These are phyloP conservation scores for Corchorus olitorius DNA, from an alignment of 345 rosid species.

Conservation along the genomic window DNA sequence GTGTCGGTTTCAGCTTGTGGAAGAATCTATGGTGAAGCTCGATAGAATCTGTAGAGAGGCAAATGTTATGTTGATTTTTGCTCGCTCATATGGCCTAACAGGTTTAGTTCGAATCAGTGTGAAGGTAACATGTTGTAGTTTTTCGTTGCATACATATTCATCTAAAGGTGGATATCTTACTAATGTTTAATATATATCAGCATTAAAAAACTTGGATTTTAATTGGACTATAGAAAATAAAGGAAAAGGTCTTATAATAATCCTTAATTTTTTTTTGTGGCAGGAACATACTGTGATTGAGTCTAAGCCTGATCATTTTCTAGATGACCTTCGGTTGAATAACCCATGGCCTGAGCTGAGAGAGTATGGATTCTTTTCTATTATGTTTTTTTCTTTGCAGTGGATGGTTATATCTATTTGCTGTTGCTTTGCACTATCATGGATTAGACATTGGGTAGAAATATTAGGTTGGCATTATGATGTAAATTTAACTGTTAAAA, in stretches of 20 bases:
- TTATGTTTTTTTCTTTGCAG: neutral
- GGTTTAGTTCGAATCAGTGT: slow-evolving; percentile 88
- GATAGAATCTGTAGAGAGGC: slow-evolving; percentile 86
- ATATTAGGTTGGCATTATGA: too few species aligned
- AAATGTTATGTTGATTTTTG: slow-evolving; percentile 83
- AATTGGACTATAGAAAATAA: neutral
- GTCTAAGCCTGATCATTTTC: slow-evolving; percentile 97
- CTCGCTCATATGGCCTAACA: slow-evolving; percentile 93
- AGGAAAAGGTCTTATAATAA: neutral
- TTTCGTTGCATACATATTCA: neutral
- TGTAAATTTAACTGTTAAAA: neutral
- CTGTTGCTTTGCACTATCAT: neutral
- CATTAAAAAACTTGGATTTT: neutral
- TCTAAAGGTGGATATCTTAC: neutral
- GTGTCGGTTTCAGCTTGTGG: slow-evolving; percentile 64
- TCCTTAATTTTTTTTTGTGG: slow-evolving; percentile 14
- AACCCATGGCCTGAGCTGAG: slow-evolving; percentile 93
- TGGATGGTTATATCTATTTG: slow-evolving; percentile 14
- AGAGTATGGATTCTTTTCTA: slow-evolving; percentile 40
- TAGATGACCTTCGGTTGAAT: slow-evolving; percentile 93
- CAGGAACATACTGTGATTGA: slow-evolving; percentile 93
- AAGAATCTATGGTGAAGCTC: slow-evolving; percentile 81
- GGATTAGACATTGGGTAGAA: too few species aligned
- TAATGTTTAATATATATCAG: neutral
- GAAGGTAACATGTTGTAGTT: slow-evolving; percentile 54